phyloP scores from a whole-genome alignment of 306 rosid genomes.

The Malus sylvestris region DNA sequence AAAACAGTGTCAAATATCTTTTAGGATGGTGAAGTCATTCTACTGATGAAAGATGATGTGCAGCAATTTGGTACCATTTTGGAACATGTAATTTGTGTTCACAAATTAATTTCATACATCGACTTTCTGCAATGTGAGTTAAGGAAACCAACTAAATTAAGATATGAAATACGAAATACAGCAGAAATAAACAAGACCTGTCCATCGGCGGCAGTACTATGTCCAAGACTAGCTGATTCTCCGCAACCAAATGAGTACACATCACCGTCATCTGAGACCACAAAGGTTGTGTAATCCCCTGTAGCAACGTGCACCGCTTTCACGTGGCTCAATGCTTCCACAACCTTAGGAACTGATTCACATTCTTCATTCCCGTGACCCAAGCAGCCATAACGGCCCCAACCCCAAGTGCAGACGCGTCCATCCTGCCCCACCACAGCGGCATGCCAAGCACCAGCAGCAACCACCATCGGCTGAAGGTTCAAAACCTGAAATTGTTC shows the following conservation, averaged over 20 bases:
- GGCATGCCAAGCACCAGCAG: slow-evolving; percentile 99
- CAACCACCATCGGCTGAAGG: slow-evolving; percentile 78
- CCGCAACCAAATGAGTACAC: slow-evolving; percentile 94
- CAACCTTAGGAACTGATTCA: slow-evolving; percentile 78
- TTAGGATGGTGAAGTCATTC: not conserved
- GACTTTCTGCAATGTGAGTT: not conserved
- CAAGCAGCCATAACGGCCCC: slow-evolving; percentile 96
- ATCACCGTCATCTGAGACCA: slow-evolving; percentile 71
- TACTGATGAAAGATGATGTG: not conserved
- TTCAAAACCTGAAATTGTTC: slow-evolving; percentile 64
- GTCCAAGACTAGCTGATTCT: slow-evolving; percentile 97
- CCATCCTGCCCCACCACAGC: slow-evolving; percentile 95
- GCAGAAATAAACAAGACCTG: slow-evolving; percentile 47
- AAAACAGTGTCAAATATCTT: not conserved
- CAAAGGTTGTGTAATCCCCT: slow-evolving; percentile 94
- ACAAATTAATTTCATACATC: not conserved
- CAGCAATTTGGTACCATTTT: not conserved
- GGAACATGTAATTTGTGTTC: not conserved
- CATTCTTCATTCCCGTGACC: slow-evolving; percentile 96
- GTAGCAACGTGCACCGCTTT: slow-evolving; percentile 86
- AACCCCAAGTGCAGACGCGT: slow-evolving; percentile 96
- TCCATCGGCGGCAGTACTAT: slow-evolving; percentile 37
- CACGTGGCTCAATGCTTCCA: slow-evolving; percentile 61
- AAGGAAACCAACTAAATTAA: not conserved
- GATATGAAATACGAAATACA: not conserved